phyloP scores from a whole-genome alignment of 2,329 filamentous ascomycete genomes.

The Pseudopithomyces chartarum region DNA sequence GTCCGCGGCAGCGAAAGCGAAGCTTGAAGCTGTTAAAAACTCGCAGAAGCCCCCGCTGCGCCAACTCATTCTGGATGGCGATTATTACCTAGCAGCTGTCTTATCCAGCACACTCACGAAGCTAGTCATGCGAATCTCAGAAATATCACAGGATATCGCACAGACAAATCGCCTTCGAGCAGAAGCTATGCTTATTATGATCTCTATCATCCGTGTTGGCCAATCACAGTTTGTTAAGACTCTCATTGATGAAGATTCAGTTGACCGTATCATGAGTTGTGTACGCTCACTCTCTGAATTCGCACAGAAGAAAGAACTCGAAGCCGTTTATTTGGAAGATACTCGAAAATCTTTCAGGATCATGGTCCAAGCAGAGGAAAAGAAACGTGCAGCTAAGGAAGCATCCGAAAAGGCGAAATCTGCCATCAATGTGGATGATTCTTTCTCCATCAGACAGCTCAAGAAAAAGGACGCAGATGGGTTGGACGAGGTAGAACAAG shows the following conservation, averaged over 20 bases:
- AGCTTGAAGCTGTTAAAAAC: slow-evolving; percentile 93
- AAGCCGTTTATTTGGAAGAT: slow-evolving; percentile 91
- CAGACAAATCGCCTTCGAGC: slow-evolving; percentile 93
- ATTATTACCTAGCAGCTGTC: slow-evolving; percentile 94
- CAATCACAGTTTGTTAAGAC: slow-evolving; percentile 99
- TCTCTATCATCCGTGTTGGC: slow-evolving; percentile 95
- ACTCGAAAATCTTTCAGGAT: slow-evolving; percentile 94
- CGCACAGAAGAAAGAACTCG: slow-evolving; percentile 84
- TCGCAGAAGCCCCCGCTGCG: slow-evolving; percentile 94
- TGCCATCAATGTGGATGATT: slow-evolving; percentile 93
- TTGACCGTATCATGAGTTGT: slow-evolving; percentile 98
- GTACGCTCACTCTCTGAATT: slow-evolving; percentile 92
- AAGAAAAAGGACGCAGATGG: slow-evolving; percentile 84
- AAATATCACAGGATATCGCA: slow-evolving; percentile 83
- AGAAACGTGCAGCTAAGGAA: slow-evolving; percentile 94
- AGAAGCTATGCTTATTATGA: slow-evolving; percentile 99
- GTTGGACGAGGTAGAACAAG: slow-evolving; percentile 82
- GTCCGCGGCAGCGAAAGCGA: slow-evolving; percentile 85
- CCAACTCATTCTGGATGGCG: slow-evolving; percentile 89
- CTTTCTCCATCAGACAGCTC: slow-evolving; percentile 89
- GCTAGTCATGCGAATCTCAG: slow-evolving; percentile 94
- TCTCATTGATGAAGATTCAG: slow-evolving; percentile 94
- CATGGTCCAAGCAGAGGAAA: slow-evolving; percentile 97
- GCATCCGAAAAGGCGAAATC: slow-evolving; percentile 91
- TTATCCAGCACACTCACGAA: slow-evolving; percentile 96